Evolutionary conservation across 169 alveolate genomes (phyloP).

Genomic region (Eimeria falciformis): DNA sequence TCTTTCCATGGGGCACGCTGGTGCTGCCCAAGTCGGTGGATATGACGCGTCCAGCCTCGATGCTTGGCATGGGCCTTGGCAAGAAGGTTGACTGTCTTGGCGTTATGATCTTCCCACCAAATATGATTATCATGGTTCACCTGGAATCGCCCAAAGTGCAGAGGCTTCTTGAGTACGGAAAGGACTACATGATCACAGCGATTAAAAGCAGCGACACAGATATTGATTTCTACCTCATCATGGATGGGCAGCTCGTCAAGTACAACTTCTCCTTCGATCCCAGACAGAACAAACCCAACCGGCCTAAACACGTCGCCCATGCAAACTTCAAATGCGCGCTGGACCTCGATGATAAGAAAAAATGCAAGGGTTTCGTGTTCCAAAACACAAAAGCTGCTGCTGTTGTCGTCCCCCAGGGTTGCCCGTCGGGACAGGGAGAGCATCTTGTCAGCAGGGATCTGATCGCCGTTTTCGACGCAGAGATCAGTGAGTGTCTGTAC

Average conservation of each 20-base stretch:
- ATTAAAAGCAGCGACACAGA: constrained; percentile 84
- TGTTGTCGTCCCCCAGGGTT: constrained; percentile 63
- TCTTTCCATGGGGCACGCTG: constrained; percentile 84
- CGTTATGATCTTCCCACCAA: constrained; percentile 82
- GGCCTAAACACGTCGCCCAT: constrained; percentile 75
- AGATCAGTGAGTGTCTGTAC: constrained; percentile 52
- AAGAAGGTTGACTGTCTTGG: constrained; percentile 81
- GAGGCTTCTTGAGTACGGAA: constrained; percentile 80
- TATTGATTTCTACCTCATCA: constrained; percentile 79
- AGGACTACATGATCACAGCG: constrained; percentile 83
- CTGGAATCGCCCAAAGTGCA: constrained; percentile 83
- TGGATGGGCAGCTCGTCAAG: constrained; percentile 82
- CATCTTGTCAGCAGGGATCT: constrained; percentile 69
- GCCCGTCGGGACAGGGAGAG: constrained; percentile 55
- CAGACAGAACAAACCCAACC: constrained; percentile 80
- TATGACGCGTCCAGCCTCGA: constrained; percentile 79
- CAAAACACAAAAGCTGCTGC: constrained; percentile 2
- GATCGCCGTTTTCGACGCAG: constrained; percentile 75
- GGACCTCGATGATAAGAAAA: constrained; percentile 50
- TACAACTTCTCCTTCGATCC: constrained; percentile 83
- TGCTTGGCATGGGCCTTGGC: constrained; percentile 82
- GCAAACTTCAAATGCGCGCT: constrained; percentile 76
- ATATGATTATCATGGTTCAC: constrained; percentile 79
- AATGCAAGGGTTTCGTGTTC: constrained; percentile 15
- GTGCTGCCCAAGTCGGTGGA: constrained; percentile 83